These are phyloP conservation scores for Xerocomellus intermedius DNA, from an alignment of 768 basidiomycete species.

Conservation along the genomic window DNA sequence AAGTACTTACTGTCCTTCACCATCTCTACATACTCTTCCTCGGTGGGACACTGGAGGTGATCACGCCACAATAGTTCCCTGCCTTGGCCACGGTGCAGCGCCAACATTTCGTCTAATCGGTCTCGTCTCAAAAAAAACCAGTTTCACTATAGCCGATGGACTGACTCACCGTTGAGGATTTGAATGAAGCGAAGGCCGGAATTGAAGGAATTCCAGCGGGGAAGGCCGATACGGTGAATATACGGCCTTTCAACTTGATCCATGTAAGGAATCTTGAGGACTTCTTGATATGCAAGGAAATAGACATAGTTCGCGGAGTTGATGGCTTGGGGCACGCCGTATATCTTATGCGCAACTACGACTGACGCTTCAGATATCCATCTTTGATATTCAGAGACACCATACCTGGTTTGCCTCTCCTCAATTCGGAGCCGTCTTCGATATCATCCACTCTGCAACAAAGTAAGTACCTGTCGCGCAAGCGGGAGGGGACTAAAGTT, in stretches of 20 bases:
- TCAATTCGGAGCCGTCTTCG: constrained; percentile 86
- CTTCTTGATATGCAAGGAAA: constrained; percentile 87
- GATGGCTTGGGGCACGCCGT: constrained; percentile 93
- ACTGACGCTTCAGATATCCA: neutral
- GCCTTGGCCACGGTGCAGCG: constrained; percentile 91
- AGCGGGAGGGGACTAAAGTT: constrained; percentile 20
- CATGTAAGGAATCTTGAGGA: constrained; percentile 41
- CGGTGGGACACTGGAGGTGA: constrained; percentile 83
- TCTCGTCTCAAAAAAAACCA: neutral
- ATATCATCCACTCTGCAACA: constrained; percentile 83
- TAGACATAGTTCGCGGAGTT: constrained; percentile 97
- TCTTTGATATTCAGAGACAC: neutral
- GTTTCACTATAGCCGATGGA: neutral
- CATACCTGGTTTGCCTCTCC: constrained; percentile 82
- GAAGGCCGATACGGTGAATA: constrained; percentile 36
- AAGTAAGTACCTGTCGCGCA: neutral
- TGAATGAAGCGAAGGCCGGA: constrained; percentile 54
- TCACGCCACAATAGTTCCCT: constrained; percentile 94
- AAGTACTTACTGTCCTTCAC: constrained; percentile 80
- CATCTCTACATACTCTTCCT: constrained; percentile 94
- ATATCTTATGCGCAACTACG: constrained; percentile 95
- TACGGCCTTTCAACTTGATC: constrained; percentile 20
- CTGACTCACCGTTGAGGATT: constrained; percentile 66
- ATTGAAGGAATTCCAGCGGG: neutral
- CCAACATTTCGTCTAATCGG: constrained; percentile 61